Conservation (phyloP, 495 filamentous ascomycete species). For the Oidiodendron maius region DNA sequence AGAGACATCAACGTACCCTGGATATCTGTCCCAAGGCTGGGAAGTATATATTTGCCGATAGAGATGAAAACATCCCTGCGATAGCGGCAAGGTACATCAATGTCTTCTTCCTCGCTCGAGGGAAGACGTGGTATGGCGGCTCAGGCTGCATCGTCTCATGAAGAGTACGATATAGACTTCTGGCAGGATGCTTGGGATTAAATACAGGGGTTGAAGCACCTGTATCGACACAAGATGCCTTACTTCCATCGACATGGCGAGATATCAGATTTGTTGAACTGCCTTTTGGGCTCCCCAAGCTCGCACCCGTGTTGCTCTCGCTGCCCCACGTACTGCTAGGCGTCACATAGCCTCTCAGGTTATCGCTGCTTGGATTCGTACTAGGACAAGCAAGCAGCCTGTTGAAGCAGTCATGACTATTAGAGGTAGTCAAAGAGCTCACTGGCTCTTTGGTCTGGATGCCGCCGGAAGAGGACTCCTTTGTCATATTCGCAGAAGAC, state of each 20-base stretch:
- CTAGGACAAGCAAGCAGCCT: too few species aligned
- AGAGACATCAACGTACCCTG: conserved; percentile 1
- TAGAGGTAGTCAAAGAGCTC: too few species aligned
- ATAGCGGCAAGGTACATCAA: conserved; percentile 32
- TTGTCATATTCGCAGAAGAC: too few species aligned
- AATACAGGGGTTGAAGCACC: neutral
- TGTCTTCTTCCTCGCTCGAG: conserved; percentile 25
- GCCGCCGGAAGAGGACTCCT: too few species aligned
- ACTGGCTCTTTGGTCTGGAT: too few species aligned
- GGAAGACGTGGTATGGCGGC: conserved; percentile 27
- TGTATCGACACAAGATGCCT: neutral
- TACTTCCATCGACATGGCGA: neutral
- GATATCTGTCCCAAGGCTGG: conserved; percentile 24
- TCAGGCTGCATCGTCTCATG: conserved; percentile 8
- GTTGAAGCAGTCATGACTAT: too few species aligned
- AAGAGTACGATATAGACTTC: neutral
- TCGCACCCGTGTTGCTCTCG: neutral
- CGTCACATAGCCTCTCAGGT: neutral
- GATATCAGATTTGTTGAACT: neutral
- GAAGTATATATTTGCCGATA: conserved; percentile 36
- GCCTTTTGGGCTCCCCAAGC: neutral
- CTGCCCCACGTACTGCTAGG: neutral
- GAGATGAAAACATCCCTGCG: conserved; percentile 28
- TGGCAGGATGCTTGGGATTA: neutral
- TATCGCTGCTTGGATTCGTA: neutral